phyloP scores from a whole-genome alignment of 164 flowering plant species.

The Kingdonia uniflora region DNA sequence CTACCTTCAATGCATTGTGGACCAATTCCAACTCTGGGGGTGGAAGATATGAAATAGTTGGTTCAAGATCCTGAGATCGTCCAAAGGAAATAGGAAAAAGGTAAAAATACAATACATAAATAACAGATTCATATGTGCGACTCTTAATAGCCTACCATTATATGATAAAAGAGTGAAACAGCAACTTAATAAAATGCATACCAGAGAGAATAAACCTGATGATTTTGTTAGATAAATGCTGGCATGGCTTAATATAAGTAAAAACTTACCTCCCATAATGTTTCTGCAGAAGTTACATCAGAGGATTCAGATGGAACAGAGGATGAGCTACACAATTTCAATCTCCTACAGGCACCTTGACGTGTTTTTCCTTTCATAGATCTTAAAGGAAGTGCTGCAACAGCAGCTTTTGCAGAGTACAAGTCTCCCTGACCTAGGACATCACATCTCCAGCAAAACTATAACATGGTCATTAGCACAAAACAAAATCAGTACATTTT shows the following conservation, averaged over 20 bases:
- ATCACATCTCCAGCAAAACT: slow-evolving; percentile 40
- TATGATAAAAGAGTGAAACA: too few species aligned
- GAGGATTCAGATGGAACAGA: slow-evolving; percentile 30
- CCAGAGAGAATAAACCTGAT: too few species aligned
- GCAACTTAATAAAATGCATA: too few species aligned
- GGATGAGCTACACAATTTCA: slow-evolving; percentile 45
- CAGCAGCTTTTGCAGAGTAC: slow-evolving; percentile 21
- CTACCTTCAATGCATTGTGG: slow-evolving; percentile 67
- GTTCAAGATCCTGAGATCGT: slow-evolving; percentile 62
- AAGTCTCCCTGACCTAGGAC: slow-evolving; percentile 21
- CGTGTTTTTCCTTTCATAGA: slow-evolving; percentile 19
- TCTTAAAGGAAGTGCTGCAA: slow-evolving; percentile 17
- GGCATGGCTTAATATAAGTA: not conserved
- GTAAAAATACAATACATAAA: not conserved
- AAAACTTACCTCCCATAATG: slow-evolving; percentile 79
- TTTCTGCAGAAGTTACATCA: slow-evolving; percentile 54
- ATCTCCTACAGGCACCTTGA: slow-evolving; percentile 30
- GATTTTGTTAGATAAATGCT: too few species aligned
- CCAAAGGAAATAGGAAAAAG: not conserved
- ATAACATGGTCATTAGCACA: slow-evolving; percentile 4
- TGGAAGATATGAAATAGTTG: slow-evolving; percentile 69
- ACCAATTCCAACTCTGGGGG: slow-evolving; percentile 61
- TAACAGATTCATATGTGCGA: too few species aligned
- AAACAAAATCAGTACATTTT: too few species aligned
- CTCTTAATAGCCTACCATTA: too few species aligned